Evolutionary conservation across 202 grass and related monocot genomes (phyloP).

Genomic region (Elaeis oleifera): DNA sequence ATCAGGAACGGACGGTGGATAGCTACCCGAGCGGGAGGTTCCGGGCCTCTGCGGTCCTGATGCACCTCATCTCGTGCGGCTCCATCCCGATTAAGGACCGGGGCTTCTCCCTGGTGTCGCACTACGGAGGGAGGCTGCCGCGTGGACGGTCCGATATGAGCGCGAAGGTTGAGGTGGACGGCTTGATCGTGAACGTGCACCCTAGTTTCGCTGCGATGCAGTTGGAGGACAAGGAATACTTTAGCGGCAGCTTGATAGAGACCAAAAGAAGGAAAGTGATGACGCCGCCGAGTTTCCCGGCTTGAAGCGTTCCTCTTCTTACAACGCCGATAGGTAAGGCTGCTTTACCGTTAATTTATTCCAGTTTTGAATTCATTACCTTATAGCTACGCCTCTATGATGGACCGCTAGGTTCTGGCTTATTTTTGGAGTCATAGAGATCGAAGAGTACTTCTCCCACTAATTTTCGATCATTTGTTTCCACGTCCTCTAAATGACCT

Average conservation of each 20-base stretch:
- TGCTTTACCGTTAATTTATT: neutral
- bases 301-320: conserved; percentile 63
- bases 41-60: conserved; percentile 59
- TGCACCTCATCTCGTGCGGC: conserved; percentile 88
- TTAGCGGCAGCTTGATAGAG: conserved; percentile 70
- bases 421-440: no score
- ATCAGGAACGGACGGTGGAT: neutral
- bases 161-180: neutral
- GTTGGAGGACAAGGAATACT: conserved; percentile 73
- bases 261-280: conserved; percentile 20
- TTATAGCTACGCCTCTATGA: neutral
- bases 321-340: conserved; percentile 55
- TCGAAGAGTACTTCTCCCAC: no score
- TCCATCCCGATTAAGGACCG: conserved; percentile 54
- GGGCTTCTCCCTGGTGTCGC: conserved; percentile 19
- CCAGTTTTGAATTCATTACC: neutral
- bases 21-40: conserved; percentile 16
- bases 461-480: no score
- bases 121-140: no score
- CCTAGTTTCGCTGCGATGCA: conserved; percentile 5
- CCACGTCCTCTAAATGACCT: no score
- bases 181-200: neutral
- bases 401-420: no score
- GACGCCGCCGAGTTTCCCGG: conserved; percentile 20
- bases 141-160: no score